phyloP scores from a whole-genome alignment of 805 yeast genomes.

The Cyberlindnera mississippiensis region DNA sequence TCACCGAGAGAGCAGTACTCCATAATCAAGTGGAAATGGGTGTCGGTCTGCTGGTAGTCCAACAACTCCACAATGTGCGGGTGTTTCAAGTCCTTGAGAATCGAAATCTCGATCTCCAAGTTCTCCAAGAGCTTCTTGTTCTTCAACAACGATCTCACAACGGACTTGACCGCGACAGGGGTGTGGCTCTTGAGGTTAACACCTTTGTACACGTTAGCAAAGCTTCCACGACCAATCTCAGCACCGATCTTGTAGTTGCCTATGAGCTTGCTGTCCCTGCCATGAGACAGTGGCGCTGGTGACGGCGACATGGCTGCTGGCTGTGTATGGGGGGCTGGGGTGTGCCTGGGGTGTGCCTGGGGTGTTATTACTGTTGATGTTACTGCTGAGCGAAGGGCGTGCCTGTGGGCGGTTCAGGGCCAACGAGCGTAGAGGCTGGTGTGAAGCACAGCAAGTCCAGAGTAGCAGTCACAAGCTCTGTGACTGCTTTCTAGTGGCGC shows the following conservation, averaged over 20 bases:
- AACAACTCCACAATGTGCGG: constrained; percentile 88
- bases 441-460: too few species aligned
- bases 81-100: constrained; percentile 81
- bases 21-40: constrained; percentile 87
- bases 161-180: constrained; percentile 87
- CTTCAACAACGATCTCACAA: constrained; percentile 73
- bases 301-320: constrained; percentile 8
- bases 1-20: constrained; percentile 97
- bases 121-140: constrained; percentile 87
- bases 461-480: too few species aligned
- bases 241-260: constrained; percentile 27
- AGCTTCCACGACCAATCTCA: constrained; percentile 93
- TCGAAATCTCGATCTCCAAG: constrained; percentile 87
- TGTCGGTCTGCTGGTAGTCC: constrained; percentile 74
- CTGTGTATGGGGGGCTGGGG: too few species aligned
- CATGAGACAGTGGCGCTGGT: constrained; percentile 6
- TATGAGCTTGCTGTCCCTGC: constrained; percentile 17
- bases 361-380: not conserved
- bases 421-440: too few species aligned
- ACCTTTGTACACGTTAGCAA: constrained; percentile 94
- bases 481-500: not conserved
- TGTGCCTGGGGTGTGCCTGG: constrained; percentile 2
- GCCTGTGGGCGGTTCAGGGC: not conserved
- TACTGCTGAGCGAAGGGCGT: too few species aligned
- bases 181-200: constrained; percentile 45